Conservation (phyloP, 805 yeast genomes). For the Phaffomyces antillensis region DNA sequence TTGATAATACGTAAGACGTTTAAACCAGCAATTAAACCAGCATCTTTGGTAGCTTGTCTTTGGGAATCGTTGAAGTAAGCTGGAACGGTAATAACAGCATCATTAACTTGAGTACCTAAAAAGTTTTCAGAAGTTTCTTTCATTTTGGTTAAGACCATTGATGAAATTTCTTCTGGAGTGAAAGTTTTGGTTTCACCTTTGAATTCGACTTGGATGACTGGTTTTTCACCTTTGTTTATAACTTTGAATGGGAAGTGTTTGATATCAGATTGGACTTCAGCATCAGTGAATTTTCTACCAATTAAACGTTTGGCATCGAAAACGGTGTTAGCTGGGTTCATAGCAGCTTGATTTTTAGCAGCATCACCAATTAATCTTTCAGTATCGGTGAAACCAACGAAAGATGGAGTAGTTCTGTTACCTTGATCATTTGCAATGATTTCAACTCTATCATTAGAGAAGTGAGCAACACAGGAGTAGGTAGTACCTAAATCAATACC, state of each 20-base stretch:
- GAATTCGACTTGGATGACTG: conserved; percentile 33
- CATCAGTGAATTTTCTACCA: conserved; percentile 80
- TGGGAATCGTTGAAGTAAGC: conserved; percentile 16
- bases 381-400: conserved; percentile 87
- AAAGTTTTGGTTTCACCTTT: conserved; percentile 77
- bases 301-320: conserved; percentile 89
- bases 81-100: conserved; percentile 14
- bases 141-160: conserved; percentile 87
- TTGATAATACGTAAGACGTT: conserved; percentile 14
- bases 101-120: conserved; percentile 13
- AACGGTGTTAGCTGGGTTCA: conserved; percentile 86
- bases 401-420: conserved; percentile 96
- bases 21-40: conserved; percentile 14
- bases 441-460: conserved; percentile 86
- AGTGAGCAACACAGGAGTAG: conserved; percentile 93
- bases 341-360: conserved; percentile 95
- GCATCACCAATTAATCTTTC: conserved; percentile 39
- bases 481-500: conserved; percentile 83
- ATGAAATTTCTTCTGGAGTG: conserved; percentile 91
- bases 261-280: conserved; percentile 69
- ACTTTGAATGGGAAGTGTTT: conserved; percentile 84
- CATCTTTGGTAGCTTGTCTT: conserved; percentile 16
- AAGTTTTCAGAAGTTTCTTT: conserved; percentile 35
- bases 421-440: conserved; percentile 97
- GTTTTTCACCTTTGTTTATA: conserved; percentile 64